Conservation (phyloP, 495 filamentous ascomycete genomes). For the Penicillium cinerascens region DNA sequence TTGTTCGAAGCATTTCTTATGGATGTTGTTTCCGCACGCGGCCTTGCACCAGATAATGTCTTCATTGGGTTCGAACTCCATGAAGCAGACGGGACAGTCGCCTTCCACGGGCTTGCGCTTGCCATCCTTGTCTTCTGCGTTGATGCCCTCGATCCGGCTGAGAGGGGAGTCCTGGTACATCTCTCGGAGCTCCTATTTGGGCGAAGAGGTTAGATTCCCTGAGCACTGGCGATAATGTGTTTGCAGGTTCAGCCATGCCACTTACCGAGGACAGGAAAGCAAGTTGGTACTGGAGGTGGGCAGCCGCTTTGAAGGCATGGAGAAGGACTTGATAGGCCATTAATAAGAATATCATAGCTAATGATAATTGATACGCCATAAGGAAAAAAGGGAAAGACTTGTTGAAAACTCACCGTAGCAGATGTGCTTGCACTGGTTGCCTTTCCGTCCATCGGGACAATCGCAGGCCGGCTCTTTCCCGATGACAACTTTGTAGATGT, state of each 20-base stretch:
- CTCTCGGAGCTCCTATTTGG: slow-evolving; percentile 54
- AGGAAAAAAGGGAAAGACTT: neutral
- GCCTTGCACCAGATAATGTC: slow-evolving; percentile 67
- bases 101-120: slow-evolving; percentile 64
- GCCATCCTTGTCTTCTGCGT: slow-evolving; percentile 29
- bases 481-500: slow-evolving; percentile 65
- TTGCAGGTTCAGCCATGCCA: neutral
- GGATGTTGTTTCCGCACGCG: slow-evolving; percentile 76
- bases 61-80: slow-evolving; percentile 54
- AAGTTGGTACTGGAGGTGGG: slow-evolving; percentile 67
- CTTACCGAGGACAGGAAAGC: slow-evolving; percentile 59
- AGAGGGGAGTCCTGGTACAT: slow-evolving; percentile 38
- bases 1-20: slow-evolving; percentile 66
- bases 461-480: slow-evolving; percentile 57
- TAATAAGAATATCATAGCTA: slow-evolving; percentile 7
- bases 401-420: slow-evolving; percentile 48
- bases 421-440: slow-evolving; percentile 76
- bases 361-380: neutral
- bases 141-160: slow-evolving; percentile 14
- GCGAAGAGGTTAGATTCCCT: neutral
- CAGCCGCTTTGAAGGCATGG: slow-evolving; percentile 60
- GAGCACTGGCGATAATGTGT: too few relatives aligned
- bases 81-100: slow-evolving; percentile 79
- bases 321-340: slow-evolving; percentile 51
- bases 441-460: slow-evolving; percentile 59